These are phyloP conservation scores for Aphanomyces cochlioides DNA, from an alignment of 352 stramenopile species.

Conservation along the genomic window DNA sequence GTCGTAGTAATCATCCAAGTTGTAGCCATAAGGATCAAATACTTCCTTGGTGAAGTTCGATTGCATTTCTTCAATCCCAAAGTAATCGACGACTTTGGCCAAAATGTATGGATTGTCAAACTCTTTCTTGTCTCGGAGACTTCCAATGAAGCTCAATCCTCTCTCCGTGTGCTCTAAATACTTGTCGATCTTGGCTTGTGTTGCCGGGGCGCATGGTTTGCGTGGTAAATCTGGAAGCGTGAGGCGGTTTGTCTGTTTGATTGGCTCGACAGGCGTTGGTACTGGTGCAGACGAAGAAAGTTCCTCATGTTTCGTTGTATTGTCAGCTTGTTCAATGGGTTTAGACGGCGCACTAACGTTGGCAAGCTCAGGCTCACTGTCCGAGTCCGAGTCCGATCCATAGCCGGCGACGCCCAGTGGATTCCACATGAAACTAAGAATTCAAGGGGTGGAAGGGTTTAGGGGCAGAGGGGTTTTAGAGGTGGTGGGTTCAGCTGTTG, in stretches of 20 bases:
- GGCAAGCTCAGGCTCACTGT: conserved; percentile 34
- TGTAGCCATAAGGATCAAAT: conserved; percentile 65
- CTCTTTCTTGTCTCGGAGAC: conserved; percentile 75
- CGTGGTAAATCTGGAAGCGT: conserved; percentile 40
- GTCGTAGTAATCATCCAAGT: conserved; percentile 68
- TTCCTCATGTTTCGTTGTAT: background rate
- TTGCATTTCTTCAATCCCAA: conserved; percentile 76
- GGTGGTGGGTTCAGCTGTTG: no score
- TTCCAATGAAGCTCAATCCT: conserved; percentile 54
- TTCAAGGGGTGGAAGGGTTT: conserved; percentile 2
- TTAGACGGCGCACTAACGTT: conserved; percentile 5
- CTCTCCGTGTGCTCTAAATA: conserved; percentile 45
- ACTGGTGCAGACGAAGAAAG: background rate
- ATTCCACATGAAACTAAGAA: conserved; percentile 35
- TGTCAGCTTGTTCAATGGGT: background rate
- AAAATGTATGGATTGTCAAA: conserved; percentile 85
- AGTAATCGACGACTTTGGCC: conserved; percentile 83
- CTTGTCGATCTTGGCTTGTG: conserved; percentile 62
- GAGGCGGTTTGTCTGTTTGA: no score
- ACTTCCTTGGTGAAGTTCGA: conserved; percentile 60
- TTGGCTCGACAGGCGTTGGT: conserved; percentile 3
- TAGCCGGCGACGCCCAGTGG: conserved; percentile 39
- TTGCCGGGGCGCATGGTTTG: conserved; percentile 34
- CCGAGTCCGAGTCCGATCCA: conserved; percentile 38
- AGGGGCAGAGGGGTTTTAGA: background rate